Conservation (phyloP, 169 alveolate species). For the Plasmodium billcollinsi region DNA sequence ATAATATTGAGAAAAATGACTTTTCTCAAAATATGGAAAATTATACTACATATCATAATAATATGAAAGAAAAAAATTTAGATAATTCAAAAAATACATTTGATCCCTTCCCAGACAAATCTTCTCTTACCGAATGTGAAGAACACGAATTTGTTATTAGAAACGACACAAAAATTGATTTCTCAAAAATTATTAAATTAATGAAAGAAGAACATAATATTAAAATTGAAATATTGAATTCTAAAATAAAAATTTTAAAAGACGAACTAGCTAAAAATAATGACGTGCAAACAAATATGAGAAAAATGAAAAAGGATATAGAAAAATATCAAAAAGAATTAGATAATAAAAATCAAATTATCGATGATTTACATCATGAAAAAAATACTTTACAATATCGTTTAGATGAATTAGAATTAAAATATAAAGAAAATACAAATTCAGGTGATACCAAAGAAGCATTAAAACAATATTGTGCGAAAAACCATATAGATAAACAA, state of each 20-base stretch:
- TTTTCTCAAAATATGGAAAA: neutral
- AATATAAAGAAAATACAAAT: slow-evolving; percentile 18
- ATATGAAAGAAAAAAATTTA: slow-evolving; percentile 4
- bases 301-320: slow-evolving; percentile 30
- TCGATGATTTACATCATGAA: slow-evolving; percentile 19
- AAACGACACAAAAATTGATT: slow-evolving; percentile 16
- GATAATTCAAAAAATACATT: neutral
- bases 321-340: slow-evolving; percentile 35
- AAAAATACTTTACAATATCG: slow-evolving; percentile 19
- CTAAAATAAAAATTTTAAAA: slow-evolving; percentile 36
- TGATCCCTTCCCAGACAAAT: slow-evolving; percentile 17
- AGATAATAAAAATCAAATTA: slow-evolving; percentile 34
- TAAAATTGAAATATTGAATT: slow-evolving; percentile 26
- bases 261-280: slow-evolving; percentile 36
- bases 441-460: slow-evolving; percentile 16
- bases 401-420: slow-evolving; percentile 3
- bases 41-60: slow-evolving; percentile 1
- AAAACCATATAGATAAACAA: slow-evolving; percentile 47
- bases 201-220: slow-evolving; percentile 48
- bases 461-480: slow-evolving; percentile 14
- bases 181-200: slow-evolving; percentile 22
- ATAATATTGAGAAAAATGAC: too few relatives aligned
- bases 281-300: slow-evolving; percentile 2
- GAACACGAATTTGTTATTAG: slow-evolving; percentile 37
- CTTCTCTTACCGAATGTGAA: slow-evolving; percentile 8